Percentiles rank a stretch among this genome's conserved stretches.
phyloP scores from a whole-genome alignment of 129 eudicot species.

The Chrysanthemum seticuspe region DNA sequence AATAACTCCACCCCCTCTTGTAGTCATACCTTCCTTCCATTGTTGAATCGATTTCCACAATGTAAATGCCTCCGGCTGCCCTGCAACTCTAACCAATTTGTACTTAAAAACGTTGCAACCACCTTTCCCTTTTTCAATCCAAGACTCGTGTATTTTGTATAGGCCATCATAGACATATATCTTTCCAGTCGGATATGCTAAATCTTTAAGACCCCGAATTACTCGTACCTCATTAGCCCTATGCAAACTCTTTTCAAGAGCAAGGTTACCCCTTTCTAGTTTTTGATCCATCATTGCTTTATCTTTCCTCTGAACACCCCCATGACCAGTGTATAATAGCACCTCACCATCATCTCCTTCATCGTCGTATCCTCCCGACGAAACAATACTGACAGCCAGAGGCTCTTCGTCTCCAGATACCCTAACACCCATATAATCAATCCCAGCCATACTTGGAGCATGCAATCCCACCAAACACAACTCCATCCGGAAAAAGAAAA shows the following conservation, averaged over 20 bases:
- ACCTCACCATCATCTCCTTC: slow-evolving; percentile 82
- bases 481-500: slow-evolving; percentile 90
- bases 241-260: slow-evolving; percentile 81
- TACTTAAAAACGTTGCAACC: slow-evolving; percentile 82
- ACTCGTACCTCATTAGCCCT: slow-evolving; percentile 80
- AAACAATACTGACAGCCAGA: slow-evolving; percentile 83
- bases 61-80: slow-evolving; percentile 75
- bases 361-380: slow-evolving; percentile 90
- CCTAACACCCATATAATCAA: slow-evolving; percentile 76
- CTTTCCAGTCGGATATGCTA: slow-evolving; percentile 45
- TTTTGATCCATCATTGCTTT: slow-evolving; percentile 65
- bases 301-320: slow-evolving; percentile 69
- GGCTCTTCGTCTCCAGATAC: slow-evolving; percentile 69
- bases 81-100: slow-evolving; percentile 66
- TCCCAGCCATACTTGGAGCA: slow-evolving; percentile 89
- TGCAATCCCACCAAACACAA: slow-evolving; percentile 79
- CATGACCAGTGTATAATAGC: slow-evolving; percentile 84
- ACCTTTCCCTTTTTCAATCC: slow-evolving; percentile 79
- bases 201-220: slow-evolving; percentile 76
- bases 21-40: slow-evolving; percentile 66
- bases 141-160: slow-evolving; percentile 71
- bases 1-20: slow-evolving; percentile 57
- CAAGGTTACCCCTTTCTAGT: slow-evolving; percentile 89
- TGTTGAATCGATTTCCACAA: slow-evolving; percentile 81
- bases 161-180: slow-evolving; percentile 88